Base-by-base conservation (phyloP, 2,329 filamentous ascomycete genomes). In the Exophiala sp. region DNA sequence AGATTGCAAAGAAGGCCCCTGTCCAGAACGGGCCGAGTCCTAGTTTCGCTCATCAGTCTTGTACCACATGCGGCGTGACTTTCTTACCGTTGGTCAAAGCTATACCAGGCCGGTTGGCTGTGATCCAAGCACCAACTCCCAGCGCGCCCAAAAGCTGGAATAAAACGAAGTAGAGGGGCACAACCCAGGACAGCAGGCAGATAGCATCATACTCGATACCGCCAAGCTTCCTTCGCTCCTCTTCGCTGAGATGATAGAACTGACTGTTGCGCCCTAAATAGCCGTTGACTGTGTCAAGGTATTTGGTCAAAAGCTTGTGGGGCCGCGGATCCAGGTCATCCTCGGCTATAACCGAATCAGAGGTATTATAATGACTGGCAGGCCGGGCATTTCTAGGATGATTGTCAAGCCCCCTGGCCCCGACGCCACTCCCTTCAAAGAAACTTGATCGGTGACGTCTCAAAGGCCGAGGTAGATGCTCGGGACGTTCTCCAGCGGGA, bases 241-340 rank as follows among this genome's bases (percentile, higher is more conserved):
- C 61, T 10, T 68, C 65, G 2, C 64, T 65, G 6, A 74, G 63
- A 27, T 72, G 69, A 56, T 76, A 65, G 55, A 78, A 76, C 34
- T 72, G 70, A 5, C 72, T 74, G 57, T 77, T 78, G 29, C 73
- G 67, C 2, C 70, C 69, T 11, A 74, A 37, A 29, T 60, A 62
- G 7, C 65, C 60, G 29, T 54, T 56, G 41, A 56, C 46, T 1
- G 57, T 51, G 21, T 53, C 37, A 13, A 59, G 18, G 45, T 60
- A 60, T 44, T 57, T 59, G 43, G 53, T 34, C 3, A 60, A 14
- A 4, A 50, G 34, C 18, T n/a, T 19, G 35, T 19, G 21, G 18
- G 27, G 18, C 6, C 22, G 14, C 8, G 24, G 10, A 6, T 18
- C 13, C 24, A 29, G 9, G 2, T 51, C 44, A 22, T 49, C 44